A percentile compares a stretch with the other conserved stretches of the same genome.
Conservation (phyloP, 2,329 filamentous ascomycete species). For the Davidsoniella eucalypti region DNA sequence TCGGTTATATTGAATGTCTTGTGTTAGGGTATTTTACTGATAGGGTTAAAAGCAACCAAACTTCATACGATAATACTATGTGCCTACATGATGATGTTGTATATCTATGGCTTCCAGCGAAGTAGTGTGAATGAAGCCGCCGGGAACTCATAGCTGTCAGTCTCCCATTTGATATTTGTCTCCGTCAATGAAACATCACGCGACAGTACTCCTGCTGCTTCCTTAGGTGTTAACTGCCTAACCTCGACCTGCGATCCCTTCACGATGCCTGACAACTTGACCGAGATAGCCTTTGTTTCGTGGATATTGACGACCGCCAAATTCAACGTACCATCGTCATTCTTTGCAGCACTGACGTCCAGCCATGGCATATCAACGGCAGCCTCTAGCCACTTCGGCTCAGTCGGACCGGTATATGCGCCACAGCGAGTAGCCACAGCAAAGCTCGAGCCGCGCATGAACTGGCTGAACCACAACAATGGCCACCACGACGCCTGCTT, state of each 20-base stretch:
- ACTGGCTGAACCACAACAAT: constrained; percentile 43
- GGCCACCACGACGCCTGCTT: constrained; percentile 67
- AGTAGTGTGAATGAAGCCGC: constrained; percentile 54
- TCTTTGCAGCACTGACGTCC: constrained; percentile 46
- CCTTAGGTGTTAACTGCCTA: constrained; percentile 42
- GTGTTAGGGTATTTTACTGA: too few species aligned
- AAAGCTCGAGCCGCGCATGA: constrained; percentile 57
- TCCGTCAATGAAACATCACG: constrained; percentile 34
- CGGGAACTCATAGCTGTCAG: constrained; percentile 42
- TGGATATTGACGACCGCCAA: constrained; percentile 60
- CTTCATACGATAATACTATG: too few species aligned
- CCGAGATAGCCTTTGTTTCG: constrained; percentile 41
- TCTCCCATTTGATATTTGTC: constrained; percentile 36
- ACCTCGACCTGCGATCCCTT: constrained; percentile 35
- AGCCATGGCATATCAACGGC: constrained; percentile 54
- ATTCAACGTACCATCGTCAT: constrained; percentile 41
- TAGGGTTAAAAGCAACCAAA: too few species aligned
- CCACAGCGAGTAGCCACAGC: constrained; percentile 46
- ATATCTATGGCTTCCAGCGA: constrained; percentile 28
- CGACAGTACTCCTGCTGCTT: constrained; percentile 37
- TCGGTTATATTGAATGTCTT: neutral
- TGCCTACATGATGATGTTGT: too few species aligned
- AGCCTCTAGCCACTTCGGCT: constrained; percentile 47
- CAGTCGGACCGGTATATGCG: constrained; percentile 50
- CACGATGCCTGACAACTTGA: constrained; percentile 38